A percentile compares a stretch with the other conserved stretches of the same genome.
Evolutionary conservation across 805 yeast genomes (phyloP).

Genomic region (Lipomyces orientalis): DNA sequence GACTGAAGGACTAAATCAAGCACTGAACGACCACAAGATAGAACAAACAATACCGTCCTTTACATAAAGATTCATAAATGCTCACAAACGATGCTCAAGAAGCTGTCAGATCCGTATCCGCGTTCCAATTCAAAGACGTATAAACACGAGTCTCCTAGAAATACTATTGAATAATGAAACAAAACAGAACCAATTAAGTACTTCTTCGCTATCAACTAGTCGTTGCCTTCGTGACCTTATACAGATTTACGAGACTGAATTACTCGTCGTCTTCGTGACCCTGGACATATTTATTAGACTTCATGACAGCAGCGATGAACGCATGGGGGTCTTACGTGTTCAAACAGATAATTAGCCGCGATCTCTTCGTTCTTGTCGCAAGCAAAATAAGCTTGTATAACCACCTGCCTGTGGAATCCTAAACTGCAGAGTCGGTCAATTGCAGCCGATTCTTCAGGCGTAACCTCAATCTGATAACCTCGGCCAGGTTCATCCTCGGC

Average conservation of each 20-base stretch:
- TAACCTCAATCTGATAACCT: conserved; percentile 61
- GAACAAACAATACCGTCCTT: not conserved
- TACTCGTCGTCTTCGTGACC: conserved; percentile 38
- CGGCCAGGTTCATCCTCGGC: conserved; percentile 55
- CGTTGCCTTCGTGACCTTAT: conserved; percentile 37
- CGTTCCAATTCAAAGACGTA: conserved; percentile 1
- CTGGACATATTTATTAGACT: conserved; percentile 12
- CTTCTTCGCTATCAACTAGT: conserved; percentile 11
- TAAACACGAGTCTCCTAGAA: not conserved
- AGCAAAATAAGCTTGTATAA: conserved; percentile 92
- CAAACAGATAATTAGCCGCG: conserved; percentile 89
- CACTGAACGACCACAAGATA: not conserved
- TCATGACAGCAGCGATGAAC: not conserved
- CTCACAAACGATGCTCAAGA: conserved; percentile 4
- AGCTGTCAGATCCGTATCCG: not conserved
- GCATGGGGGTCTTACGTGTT: conserved; percentile 43
- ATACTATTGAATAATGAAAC: not conserved
- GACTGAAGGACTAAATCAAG: not conserved
- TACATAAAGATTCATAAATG: conserved; percentile 4
- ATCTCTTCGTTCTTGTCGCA: conserved; percentile 97
- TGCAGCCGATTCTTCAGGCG: conserved; percentile 88
- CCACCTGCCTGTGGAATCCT: conserved; percentile 88
- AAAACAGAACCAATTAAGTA: not conserved
- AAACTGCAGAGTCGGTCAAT: conserved; percentile 86
- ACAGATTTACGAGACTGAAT: not conserved